Evolutionary conservation across 2,329 filamentous ascomycete genomes (phyloP).

Genomic region (Hymenoscyphus linearis): DNA sequence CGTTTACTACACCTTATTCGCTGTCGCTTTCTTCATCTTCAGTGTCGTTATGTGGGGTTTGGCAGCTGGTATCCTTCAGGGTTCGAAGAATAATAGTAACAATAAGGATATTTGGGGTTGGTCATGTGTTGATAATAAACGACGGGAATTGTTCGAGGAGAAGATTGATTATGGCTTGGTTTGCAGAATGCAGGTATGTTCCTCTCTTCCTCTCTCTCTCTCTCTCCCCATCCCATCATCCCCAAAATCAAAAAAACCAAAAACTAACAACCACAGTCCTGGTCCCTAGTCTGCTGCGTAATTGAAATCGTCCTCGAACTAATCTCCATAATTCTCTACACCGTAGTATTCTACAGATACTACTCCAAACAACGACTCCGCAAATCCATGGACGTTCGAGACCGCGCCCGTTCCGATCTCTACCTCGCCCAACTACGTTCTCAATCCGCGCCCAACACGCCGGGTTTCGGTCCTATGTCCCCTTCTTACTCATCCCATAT

Average conservation of each 20-base stretch:
- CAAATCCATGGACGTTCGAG: conserved; percentile 94
- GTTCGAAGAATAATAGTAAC: conserved; percentile 63
- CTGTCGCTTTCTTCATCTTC: conserved; percentile 88
- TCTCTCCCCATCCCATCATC: neutral
- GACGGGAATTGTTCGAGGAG: conserved; percentile 68
- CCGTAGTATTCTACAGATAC: conserved; percentile 92
- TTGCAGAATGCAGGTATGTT: conserved; percentile 74
- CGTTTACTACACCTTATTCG: conserved; percentile 93
- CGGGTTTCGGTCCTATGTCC: conserved; percentile 72
- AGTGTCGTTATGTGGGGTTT: conserved; percentile 89
- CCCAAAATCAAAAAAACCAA: conserved; percentile 12
- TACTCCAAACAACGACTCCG: conserved; percentile 92
- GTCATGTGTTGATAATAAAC: conserved; percentile 88
- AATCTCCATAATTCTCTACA: conserved; percentile 89
- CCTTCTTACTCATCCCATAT: conserved; percentile 42
- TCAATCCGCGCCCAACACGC: conserved; percentile 92
- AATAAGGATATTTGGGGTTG: conserved; percentile 96
- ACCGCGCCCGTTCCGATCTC: conserved; percentile 88
- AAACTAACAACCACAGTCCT: conserved; percentile 58
- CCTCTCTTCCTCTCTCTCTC: too few species aligned
- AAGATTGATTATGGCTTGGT: conserved; percentile 85
- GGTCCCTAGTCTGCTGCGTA: conserved; percentile 92
- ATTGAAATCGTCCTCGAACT: conserved; percentile 93
- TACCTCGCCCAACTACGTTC: conserved; percentile 81
- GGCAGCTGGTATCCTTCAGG: conserved; percentile 78